phyloP scores from a whole-genome alignment of 148 eudicot genomes.

The Linanthus parryae region DNA sequence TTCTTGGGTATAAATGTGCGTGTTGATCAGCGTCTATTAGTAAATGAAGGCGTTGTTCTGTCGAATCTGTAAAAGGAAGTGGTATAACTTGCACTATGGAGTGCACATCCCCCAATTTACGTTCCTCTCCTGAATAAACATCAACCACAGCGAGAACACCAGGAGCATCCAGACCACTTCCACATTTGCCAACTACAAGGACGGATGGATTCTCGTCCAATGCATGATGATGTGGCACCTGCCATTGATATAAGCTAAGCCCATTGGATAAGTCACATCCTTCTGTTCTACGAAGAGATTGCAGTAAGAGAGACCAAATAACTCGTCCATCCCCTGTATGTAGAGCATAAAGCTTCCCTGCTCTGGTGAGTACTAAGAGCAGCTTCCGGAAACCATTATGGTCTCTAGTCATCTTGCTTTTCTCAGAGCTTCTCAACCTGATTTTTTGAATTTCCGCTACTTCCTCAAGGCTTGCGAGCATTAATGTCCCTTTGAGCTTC shows the following conservation, averaged over 20 bases:
- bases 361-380: conserved; percentile 78
- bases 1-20: conserved; percentile 80
- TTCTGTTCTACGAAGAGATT: conserved; percentile 61
- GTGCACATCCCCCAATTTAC: conserved; percentile 36
- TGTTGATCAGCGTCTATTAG: conserved; percentile 49
- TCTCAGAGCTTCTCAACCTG: conserved; percentile 79
- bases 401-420: conserved; percentile 93
- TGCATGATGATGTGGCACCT: conserved; percentile 95
- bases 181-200: conserved; percentile 87
- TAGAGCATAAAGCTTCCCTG: conserved; percentile 83
- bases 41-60: conserved; percentile 82
- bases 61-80: conserved; percentile 77
- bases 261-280: conserved; percentile 59
- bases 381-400: conserved; percentile 95
- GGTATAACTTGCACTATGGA: conserved; percentile 80
- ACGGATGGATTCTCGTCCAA: conserved; percentile 91
- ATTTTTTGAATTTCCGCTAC: conserved; percentile 78
- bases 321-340: conserved; percentile 96
- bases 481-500: conserved; percentile 96
- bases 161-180: conserved; percentile 43
- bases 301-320: conserved; percentile 79
- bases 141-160: conserved; percentile 81
- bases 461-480: conserved; percentile 92
- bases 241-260: conserved; percentile 80
- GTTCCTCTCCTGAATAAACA: conserved; percentile 68